Conservation (phyloP, 75 land plant genomes). For the Adiantum capillusveneris region DNA sequence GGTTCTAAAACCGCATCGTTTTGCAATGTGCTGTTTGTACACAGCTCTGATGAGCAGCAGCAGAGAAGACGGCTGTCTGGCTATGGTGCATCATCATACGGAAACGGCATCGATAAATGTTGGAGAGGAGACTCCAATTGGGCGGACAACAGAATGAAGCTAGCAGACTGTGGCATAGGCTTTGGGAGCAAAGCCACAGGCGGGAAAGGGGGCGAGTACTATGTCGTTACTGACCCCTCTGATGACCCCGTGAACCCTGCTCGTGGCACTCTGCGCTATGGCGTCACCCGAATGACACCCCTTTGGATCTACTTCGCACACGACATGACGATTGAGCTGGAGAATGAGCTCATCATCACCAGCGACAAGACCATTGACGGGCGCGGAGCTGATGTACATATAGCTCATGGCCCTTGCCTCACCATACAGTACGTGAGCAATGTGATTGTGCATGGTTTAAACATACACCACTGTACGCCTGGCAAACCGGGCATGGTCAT, state of each 20-base stretch:
- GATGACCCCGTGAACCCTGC: no score
- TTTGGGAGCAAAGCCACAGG: slow-evolving; percentile 52
- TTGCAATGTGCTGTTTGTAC: no score
- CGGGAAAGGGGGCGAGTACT: slow-evolving; percentile 36
- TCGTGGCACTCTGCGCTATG: no score
- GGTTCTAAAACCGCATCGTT: no score
- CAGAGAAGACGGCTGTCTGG: no score
- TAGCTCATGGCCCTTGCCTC: slow-evolving; percentile 43
- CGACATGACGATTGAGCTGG: slow-evolving; percentile 45
- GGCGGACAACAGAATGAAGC: no score
- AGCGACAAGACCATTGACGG: slow-evolving; percentile 72
- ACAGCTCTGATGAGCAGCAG: no score
- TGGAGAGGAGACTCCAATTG: no score
- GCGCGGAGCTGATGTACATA: slow-evolving; percentile 51
- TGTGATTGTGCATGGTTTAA: slow-evolving; percentile 61
- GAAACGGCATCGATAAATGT: no score
- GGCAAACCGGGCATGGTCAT: slow-evolving; percentile 27
- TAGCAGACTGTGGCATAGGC: slow-evolving; percentile 49
- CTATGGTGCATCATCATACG: no score
- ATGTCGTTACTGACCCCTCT: slow-evolving; percentile 41
- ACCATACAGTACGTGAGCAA: slow-evolving; percentile 29
- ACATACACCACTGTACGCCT: slow-evolving; percentile 39
- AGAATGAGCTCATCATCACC: slow-evolving; percentile 41
- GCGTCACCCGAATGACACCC: slow-evolving; percentile 35
- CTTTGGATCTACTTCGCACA: slow-evolving; percentile 57